phyloP scores from a whole-genome alignment of 2,329 filamentous ascomycete species.

The Penicillium sp. region DNA sequence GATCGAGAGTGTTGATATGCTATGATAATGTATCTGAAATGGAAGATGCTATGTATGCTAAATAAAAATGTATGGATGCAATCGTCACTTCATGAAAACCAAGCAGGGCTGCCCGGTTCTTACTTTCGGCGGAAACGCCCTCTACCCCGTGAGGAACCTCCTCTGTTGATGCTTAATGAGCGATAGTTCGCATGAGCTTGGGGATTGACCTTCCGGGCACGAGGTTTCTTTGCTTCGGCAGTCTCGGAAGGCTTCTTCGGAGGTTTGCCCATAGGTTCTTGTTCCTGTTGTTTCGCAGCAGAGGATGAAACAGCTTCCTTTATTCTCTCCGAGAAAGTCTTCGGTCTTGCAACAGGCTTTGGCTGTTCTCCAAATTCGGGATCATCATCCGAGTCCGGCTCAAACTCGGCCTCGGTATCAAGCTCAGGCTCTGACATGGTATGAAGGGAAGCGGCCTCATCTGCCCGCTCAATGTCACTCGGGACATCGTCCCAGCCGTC shows the following conservation, averaged over 20 bases:
- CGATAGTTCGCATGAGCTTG: conserved; percentile 44
- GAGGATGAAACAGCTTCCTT: conserved; percentile 28
- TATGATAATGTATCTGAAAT: neutral
- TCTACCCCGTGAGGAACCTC: conserved; percentile 27
- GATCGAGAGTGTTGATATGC: neutral
- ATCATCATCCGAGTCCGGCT: conserved; percentile 22
- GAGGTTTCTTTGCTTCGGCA: conserved; percentile 19
- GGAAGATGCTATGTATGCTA: conserved; percentile 5
- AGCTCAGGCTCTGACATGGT: conserved; percentile 25
- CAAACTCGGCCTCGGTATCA: conserved; percentile 16
- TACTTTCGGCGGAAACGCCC: conserved; percentile 34
- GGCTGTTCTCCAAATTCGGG: conserved; percentile 23
- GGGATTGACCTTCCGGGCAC: conserved; percentile 35
- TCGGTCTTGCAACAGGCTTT: conserved; percentile 17
- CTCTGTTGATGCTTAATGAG: conserved; percentile 40
- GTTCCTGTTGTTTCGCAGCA: conserved; percentile 14
- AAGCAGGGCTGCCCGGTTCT: neutral
- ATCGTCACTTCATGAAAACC: conserved; percentile 14
- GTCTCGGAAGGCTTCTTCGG: conserved; percentile 11
- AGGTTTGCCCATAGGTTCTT: neutral
- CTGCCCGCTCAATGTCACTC: conserved; percentile 5
- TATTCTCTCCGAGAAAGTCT: conserved; percentile 32
- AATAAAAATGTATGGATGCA: conserved; percentile 11
- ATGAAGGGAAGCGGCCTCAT: conserved; percentile 21
- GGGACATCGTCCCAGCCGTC: conserved; percentile 9